Percentiles rank a stretch among this genome's conserved stretches.
Evolutionary conservation across 202 grass and related monocot species (phyloP).

Genomic region (Hordeum pubiflorum): DNA sequence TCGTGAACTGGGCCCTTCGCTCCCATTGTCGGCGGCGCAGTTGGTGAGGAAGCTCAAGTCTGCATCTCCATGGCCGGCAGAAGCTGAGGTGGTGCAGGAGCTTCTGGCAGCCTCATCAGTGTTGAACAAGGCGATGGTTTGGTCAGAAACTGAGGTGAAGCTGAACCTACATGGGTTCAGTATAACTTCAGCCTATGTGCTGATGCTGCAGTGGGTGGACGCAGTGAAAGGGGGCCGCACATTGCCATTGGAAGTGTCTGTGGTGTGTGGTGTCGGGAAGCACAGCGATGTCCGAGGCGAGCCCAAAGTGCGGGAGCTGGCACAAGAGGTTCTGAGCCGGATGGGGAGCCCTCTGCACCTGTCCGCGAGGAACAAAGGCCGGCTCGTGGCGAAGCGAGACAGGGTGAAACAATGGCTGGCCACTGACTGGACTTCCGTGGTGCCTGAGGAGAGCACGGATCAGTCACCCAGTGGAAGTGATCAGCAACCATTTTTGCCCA

Average conservation of each 20-base stretch:
- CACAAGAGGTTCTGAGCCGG: slow-evolving; percentile 46
- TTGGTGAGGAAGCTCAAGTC: slow-evolving; percentile 45
- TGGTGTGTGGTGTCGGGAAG: slow-evolving; percentile 75
- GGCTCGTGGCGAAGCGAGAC: slow-evolving; percentile 52
- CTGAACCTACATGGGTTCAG: slow-evolving; percentile 83
- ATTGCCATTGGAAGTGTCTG: slow-evolving; percentile 53
- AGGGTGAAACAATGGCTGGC: slow-evolving; percentile 54
- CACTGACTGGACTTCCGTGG: background rate
- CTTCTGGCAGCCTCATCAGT: slow-evolving; percentile 42
- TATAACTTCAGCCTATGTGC: slow-evolving; percentile 50
- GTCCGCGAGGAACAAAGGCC: slow-evolving; percentile 59
- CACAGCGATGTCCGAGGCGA: slow-evolving; percentile 64
- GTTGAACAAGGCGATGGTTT: slow-evolving; percentile 45
- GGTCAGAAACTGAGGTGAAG: slow-evolving; percentile 65
- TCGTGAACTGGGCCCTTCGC: slow-evolving; percentile 23
- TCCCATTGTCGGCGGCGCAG: slow-evolving; percentile 40
- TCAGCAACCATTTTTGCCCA: slow-evolving; percentile 12
- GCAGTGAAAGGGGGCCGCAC: background rate
- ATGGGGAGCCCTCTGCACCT: slow-evolving; percentile 61
- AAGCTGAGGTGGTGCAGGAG: slow-evolving; percentile 60
- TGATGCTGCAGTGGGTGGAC: slow-evolving; percentile 77
- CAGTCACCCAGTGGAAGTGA: background rate
- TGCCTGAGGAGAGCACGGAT: slow-evolving; percentile 15
- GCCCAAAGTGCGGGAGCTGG: slow-evolving; percentile 58
- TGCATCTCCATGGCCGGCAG: slow-evolving; percentile 17